Evolutionary conservation across 352 stramenopile genomes (phyloP), one percentile per base, ranked within the genome.

Genomic region (Pythium brachiatum): DNA sequence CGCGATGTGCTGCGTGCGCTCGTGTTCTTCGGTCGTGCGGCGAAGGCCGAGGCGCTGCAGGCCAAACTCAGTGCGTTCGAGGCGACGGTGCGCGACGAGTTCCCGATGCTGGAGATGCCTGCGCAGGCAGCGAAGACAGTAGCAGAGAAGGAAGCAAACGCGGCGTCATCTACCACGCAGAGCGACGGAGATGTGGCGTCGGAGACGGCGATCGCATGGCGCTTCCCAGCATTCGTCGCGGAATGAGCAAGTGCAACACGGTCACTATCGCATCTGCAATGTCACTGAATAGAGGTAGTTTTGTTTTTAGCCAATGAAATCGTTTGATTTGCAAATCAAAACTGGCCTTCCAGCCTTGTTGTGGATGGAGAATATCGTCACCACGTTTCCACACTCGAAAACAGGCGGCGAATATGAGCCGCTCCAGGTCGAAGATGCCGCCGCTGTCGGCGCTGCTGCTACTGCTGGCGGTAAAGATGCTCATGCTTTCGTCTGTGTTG

Each of bases 1-100:
- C 60, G 56, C 21, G 58, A 66, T 52, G 46, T 89, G 39, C 61
- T 89, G 20, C 66, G 80, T 55, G 75, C 81, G 71, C 69, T 91
- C 25, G 64, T 88, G 51, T 65, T 76, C n/a, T 83, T 89, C 36
- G 72, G 74, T 2, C 73, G 78, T n/a, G 21, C 63, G 5, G 39
- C 60, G 23, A 63, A 73, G 46, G 81, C 76, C 13, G 68, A 83
- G 51, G 59, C 64, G 54, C 64, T 89, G 18, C 79, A 91, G 61
- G 65, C 38, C 2, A 57, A 70, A 56, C 55, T 91, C 27, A 31
- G 53, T 18, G 66, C 58, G 11, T 87, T 91, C 46, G 74, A 86
- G 63, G 53, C 67, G 25, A 70, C 61, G 1, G 50, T 75, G 9
- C 29, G 44, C 1, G 53, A 63, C 38, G 69, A 76, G 25, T 59